phyloP scores from a whole-genome alignment of 2,329 filamentous ascomycete species.

The Fusarium pseudoanthophilum region DNA sequence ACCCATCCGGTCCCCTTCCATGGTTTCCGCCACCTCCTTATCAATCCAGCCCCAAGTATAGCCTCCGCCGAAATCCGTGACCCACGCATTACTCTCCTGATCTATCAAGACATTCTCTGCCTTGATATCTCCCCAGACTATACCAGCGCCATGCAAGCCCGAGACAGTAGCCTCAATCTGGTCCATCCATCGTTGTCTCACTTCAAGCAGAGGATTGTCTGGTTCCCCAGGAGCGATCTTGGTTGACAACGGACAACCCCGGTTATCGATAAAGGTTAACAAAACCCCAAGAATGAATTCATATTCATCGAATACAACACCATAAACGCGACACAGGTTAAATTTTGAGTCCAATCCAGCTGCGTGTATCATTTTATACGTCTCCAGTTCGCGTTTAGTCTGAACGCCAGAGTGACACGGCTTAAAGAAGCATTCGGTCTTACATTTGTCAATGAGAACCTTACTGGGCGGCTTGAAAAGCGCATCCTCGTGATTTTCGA shows the following conservation, averaged over 20 bases:
- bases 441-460: conserved; percentile 31
- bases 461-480: conserved; percentile 36
- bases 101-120: background rate
- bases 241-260: background rate
- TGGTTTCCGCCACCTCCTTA: background rate
- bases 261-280: conserved; percentile 18
- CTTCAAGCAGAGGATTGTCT: background rate
- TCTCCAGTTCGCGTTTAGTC: conserved; percentile 27
- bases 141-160: accelerated
- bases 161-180: conserved; percentile 11
- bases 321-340: conserved; percentile 32
- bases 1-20: background rate
- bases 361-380: conserved; percentile 19
- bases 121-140: background rate
- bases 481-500: conserved; percentile 29
- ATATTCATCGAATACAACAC: conserved; percentile 30
- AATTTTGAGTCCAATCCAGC: conserved; percentile 18
- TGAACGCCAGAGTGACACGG: conserved; percentile 20
- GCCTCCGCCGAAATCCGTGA: conserved; percentile 5
- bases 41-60: background rate
- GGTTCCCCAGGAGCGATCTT: background rate
- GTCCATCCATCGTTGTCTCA: conserved; percentile 26
- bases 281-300: conserved; percentile 28
- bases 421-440: conserved; percentile 38
- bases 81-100: background rate